Percentiles rank a stretch among this genome's conserved stretches.
phyloP scores from a whole-genome alignment of 331 rosid genomes.

The Acacia pycnantha region DNA sequence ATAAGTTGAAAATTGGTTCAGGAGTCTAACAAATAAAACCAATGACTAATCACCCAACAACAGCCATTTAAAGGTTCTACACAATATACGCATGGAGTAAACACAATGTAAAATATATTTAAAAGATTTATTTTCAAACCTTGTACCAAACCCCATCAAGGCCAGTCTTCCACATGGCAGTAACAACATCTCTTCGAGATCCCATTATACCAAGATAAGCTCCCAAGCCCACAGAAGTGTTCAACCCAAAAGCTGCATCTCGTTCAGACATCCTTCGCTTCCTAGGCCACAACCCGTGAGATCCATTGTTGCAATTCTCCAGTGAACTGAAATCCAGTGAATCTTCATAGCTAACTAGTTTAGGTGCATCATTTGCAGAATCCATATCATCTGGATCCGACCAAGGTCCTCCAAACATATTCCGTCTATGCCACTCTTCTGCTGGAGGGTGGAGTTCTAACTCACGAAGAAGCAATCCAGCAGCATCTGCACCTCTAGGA shows the following conservation, averaged over 20 bases:
- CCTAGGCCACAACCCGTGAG: slow-evolving; percentile 89
- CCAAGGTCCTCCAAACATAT: slow-evolving; percentile 91
- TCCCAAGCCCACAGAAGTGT: slow-evolving; percentile 93
- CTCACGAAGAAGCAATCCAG: slow-evolving; percentile 90
- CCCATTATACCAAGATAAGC: slow-evolving; percentile 99
- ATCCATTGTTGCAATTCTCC: slow-evolving; percentile 66
- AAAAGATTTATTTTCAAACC: slow-evolving; percentile 54
- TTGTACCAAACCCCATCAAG: slow-evolving; percentile 98
- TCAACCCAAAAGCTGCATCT: slow-evolving; percentile 99
- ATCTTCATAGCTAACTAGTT: slow-evolving; percentile 53
- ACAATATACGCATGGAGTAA: slow-evolving; percentile 9
- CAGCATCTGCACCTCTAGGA: slow-evolving; percentile 96
- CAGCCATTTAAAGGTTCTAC: slow-evolving; percentile 10
- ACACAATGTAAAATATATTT: slow-evolving; percentile 8
- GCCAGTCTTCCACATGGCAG: slow-evolving; percentile 96
- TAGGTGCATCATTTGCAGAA: slow-evolving; percentile 59
- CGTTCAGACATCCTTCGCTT: slow-evolving; percentile 99
- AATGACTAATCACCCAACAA: not conserved
- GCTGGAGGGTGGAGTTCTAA: slow-evolving; percentile 97
- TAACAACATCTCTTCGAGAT: slow-evolving; percentile 97
- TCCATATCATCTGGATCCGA: slow-evolving; percentile 67
- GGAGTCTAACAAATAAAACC: not conserved
- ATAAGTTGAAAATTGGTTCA: slow-evolving; percentile 3
- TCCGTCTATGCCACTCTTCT: slow-evolving; percentile 96
- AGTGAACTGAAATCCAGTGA: slow-evolving; percentile 56